Conservation (phyloP, 768 basidiomycete species). For the Lactifluus rugatus region DNA sequence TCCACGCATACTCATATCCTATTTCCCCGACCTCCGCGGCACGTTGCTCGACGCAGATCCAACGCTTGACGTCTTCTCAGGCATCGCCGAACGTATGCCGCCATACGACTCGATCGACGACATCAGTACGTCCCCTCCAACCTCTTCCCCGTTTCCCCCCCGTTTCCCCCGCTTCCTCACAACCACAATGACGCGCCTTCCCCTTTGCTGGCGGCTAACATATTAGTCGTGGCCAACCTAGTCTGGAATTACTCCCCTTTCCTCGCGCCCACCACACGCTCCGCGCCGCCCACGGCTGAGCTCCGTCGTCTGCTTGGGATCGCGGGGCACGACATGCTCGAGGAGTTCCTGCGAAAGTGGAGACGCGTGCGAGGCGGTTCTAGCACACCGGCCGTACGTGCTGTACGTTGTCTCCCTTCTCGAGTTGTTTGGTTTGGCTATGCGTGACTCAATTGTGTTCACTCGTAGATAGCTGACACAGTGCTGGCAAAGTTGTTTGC, state of each 20-base stretch:
- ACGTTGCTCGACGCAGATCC: slow-evolving; percentile 46
- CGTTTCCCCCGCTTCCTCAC: slow-evolving; percentile 19
- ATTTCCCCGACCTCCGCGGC: slow-evolving; percentile 67
- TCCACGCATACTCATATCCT: slow-evolving; percentile 70
- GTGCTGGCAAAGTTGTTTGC: slow-evolving; percentile 69
- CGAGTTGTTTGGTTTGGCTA: background rate
- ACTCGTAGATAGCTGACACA: slow-evolving; percentile 63
- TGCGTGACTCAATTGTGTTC: background rate
- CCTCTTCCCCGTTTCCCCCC: background rate
- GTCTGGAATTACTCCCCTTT: slow-evolving; percentile 89
- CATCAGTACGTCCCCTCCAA: slow-evolving; percentile 70
- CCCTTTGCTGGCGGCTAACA: slow-evolving; percentile 56
- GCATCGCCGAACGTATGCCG: slow-evolving; percentile 64
- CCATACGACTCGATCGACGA: slow-evolving; percentile 63
- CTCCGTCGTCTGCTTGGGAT: slow-evolving; percentile 51
- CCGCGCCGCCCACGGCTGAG: slow-evolving; percentile 62
- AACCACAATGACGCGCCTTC: slow-evolving; percentile 23
- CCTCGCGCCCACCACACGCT: slow-evolving; percentile 56
- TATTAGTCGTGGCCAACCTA: slow-evolving; percentile 76
- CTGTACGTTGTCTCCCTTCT: slow-evolving; percentile 15
- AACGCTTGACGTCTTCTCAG: slow-evolving; percentile 60
- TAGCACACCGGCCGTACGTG: slow-evolving; percentile 19
- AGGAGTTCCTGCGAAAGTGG: slow-evolving; percentile 54
- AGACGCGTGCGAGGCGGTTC: slow-evolving; percentile 37
- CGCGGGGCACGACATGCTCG: slow-evolving; percentile 70